Percentiles rank a stretch among this genome's conserved stretches.
These are phyloP conservation scores for Haematococcus lacustris DNA, from an alignment of 139 green algal species.

Conservation along the genomic window DNA sequence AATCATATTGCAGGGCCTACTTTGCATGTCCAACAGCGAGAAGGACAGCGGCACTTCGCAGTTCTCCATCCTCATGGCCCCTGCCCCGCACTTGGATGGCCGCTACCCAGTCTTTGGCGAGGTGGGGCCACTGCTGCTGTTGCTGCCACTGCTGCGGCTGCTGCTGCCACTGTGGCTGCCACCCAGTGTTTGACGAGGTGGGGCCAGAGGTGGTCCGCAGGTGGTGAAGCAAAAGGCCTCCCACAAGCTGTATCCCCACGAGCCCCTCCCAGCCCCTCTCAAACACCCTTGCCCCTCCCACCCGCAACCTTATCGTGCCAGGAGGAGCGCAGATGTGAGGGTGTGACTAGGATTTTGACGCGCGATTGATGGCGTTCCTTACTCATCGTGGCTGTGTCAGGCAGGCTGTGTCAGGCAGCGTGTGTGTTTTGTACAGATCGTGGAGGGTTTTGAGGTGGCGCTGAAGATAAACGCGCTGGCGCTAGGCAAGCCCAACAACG, in stretches of 20 bases:
- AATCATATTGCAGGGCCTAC: slow-evolving; percentile 41
- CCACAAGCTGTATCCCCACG: neutral
- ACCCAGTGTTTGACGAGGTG: neutral
- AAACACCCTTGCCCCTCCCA: neutral
- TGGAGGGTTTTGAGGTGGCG: neutral
- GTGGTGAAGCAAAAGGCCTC: neutral
- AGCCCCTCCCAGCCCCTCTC: neutral
- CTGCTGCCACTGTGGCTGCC: neutral
- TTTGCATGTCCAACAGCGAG: slow-evolving; percentile 59
- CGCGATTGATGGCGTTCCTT: too few relatives aligned
- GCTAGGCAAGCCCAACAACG: neutral
- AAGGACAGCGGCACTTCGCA: slow-evolving; percentile 58
- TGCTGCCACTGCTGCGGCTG: neutral
- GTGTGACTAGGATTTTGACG: too few relatives aligned
- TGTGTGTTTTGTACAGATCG: neutral
- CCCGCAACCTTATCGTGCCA: neutral
- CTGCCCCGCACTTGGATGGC: slow-evolving; percentile 61
- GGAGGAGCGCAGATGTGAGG: too few relatives aligned
- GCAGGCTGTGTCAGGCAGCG: neutral
- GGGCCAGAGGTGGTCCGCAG: neutral
- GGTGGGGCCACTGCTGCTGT: neutral
- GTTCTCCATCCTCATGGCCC: slow-evolving; percentile 66
- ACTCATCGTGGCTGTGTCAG: neutral
- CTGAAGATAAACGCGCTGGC: neutral
- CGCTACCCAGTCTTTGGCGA: slow-evolving; percentile 61